Evolutionary conservation across 2,329 filamentous ascomycete genomes (phyloP), one percentile per base, ranked within the genome.

Genomic region (Diaporthe nobilis): DNA sequence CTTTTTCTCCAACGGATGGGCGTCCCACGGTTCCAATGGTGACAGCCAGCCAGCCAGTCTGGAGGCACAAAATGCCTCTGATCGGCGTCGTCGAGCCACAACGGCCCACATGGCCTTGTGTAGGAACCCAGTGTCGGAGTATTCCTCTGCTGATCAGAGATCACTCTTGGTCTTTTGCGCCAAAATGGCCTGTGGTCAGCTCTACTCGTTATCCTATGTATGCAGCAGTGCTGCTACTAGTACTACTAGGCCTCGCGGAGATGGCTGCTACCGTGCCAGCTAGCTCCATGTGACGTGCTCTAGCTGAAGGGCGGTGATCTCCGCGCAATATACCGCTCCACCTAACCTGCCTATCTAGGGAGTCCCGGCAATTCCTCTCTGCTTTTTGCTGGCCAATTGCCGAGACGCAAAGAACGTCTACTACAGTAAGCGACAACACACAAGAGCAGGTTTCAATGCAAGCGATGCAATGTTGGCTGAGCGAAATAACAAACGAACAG

Each of bases 241-340:
- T 39, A 15, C 47, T 42, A 9, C 15, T 22, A 42, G 13, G 47
- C 44, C 31, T 25, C 63, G 44, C 22, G 8, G 55, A 9, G 7
- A 17, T 25, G 47, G 31, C 7, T 25, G 20, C 22, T 20, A 37
- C 22, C 22, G 34, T 31, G 47, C 15, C 49, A 13, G n/a, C 31
- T 68, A 55, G 49, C 65, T 55, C 34, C 17, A n/a, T 70, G 65
- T 55, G 65, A 70, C 65, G 49, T 55, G 49, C 34, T 70, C 65
- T 70, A 70, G 49, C 65, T 70, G 65, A 70, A 53, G 22, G 22
- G 65, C 65, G 65, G 65, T 55, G 49, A 70, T 70, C 34, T 70
- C 65, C 65, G 49, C 22, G 49, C 49, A 70, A 70, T 70, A 70
- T 55, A 13, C 49, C 65, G 31, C 7, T 28, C 65, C 47, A 53